Percentiles rank a stretch among this genome's conserved stretches.
These are phyloP conservation scores for Phytophthora chlamydospora DNA, from an alignment of 352 stramenopile species.

Conservation along the genomic window DNA sequence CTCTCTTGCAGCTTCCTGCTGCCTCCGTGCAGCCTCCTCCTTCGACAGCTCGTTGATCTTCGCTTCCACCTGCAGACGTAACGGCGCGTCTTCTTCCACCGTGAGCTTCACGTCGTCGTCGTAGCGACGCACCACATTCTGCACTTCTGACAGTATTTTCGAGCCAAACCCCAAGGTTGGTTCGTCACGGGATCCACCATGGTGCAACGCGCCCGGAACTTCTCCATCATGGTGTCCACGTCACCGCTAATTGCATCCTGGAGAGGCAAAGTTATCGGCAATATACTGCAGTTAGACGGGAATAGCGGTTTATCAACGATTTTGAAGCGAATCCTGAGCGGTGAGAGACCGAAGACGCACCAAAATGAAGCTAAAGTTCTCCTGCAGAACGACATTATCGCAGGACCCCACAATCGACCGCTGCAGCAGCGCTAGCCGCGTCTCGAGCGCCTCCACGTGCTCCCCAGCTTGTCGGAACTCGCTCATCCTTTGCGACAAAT, in stretches of 20 bases:
- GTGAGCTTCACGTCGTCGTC: constrained; percentile 42
- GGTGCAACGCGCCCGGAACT: constrained; percentile 52
- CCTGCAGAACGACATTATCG: constrained; percentile 5
- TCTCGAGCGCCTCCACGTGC: constrained; percentile 51
- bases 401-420: not conserved
- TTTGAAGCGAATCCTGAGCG: constrained; percentile 9
- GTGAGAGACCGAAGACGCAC: constrained; percentile 14
- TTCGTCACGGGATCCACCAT: constrained; percentile 80
- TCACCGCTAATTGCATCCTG: constrained; percentile 41
- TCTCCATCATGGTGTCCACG: constrained; percentile 45
- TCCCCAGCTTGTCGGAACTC: constrained; percentile 56
- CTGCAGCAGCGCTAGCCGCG: constrained; percentile 40
- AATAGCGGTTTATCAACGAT: not conserved
- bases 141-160: constrained; percentile 75
- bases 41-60: constrained; percentile 27
- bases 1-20: constrained; percentile 16
- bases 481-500: constrained; percentile 39
- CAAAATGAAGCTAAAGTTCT: constrained; percentile 40
- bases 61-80: constrained; percentile 29
- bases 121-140: constrained; percentile 57
- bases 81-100: constrained; percentile 33
- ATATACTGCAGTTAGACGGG: constrained; percentile 4
- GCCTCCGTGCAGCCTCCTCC: constrained; percentile 9
- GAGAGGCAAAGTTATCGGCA: constrained; percentile 11
- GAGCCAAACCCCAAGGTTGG: constrained; percentile 73